Conservation (phyloP, 1,284 basidiomycete genomes). For the Hypsizygus ulmarius region DNA sequence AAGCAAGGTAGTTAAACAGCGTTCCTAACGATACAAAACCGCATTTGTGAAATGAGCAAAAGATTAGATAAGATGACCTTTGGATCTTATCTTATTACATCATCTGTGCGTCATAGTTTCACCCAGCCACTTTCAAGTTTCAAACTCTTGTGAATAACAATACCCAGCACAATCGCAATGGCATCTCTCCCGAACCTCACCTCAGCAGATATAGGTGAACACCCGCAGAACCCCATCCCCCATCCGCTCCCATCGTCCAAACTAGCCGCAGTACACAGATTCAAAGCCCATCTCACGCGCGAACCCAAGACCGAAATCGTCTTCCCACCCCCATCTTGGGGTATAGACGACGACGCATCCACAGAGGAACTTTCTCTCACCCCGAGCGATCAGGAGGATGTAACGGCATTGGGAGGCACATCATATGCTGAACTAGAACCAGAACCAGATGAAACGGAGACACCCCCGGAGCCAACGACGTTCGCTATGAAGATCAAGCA, state of each 20-base stretch:
- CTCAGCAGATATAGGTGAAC: neutral
- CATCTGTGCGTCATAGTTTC: too few species aligned
- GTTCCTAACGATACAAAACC: too few species aligned
- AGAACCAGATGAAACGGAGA: constrained; percentile 8
- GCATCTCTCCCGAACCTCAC: neutral
- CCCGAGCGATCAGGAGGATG: neutral
- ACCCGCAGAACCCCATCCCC: neutral
- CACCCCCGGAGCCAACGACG: constrained; percentile 32
- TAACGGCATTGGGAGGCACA: neutral
- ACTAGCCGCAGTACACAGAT: constrained; percentile 33
- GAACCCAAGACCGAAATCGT: constrained; percentile 24
- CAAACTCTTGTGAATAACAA: neutral
- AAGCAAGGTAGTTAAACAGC: too few species aligned
- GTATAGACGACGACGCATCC: constrained; percentile 18
- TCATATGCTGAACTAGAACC: neutral
- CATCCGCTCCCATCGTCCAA: constrained; percentile 31
- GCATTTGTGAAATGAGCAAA: too few species aligned
- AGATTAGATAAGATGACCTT: too few species aligned
- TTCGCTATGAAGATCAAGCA: constrained; percentile 42
- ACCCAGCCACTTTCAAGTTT: too few species aligned
- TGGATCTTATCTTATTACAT: constrained; percentile 6
- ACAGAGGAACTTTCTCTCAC: neutral
- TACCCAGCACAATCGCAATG: neutral
- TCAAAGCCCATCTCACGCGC: constrained; percentile 30
- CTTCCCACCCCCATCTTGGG: constrained; percentile 44